phyloP scores from a whole-genome alignment of 352 stramenopile genomes.

The Achlya hypogyna region DNA sequence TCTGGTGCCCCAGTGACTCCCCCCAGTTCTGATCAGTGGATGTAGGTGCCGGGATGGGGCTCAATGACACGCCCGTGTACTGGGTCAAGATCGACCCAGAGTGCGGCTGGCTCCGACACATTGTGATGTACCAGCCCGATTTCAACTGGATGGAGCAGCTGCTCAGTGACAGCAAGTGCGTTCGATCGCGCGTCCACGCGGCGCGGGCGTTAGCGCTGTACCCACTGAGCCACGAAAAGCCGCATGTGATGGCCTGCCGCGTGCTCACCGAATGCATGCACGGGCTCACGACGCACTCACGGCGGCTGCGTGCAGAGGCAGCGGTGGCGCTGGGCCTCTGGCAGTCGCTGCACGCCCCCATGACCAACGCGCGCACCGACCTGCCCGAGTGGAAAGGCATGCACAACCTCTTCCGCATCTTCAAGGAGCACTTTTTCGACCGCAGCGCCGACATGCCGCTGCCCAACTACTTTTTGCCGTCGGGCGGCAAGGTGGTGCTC shows the following conservation, averaged over 20 bases:
- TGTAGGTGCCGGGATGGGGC: constrained; percentile 62
- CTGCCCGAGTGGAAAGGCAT: constrained; percentile 79
- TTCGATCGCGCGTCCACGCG: constrained; percentile 69
- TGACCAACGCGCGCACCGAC: constrained; percentile 73
- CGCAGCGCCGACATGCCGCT: constrained; percentile 72
- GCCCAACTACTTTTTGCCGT: constrained; percentile 80
- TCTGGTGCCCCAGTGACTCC: background rate
- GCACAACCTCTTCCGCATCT: constrained; percentile 82
- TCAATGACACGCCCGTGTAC: constrained; percentile 80
- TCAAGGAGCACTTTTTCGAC: constrained; percentile 85
- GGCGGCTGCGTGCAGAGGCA: constrained; percentile 60
- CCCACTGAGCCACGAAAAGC: constrained; percentile 72
- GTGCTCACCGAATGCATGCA: constrained; percentile 82
- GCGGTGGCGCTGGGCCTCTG: constrained; percentile 68
- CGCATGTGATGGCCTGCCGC: constrained; percentile 78
- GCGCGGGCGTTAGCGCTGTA: constrained; percentile 65
- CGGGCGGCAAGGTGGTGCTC: constrained; percentile 71
- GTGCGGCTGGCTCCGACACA: constrained; percentile 63
- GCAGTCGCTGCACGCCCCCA: constrained; percentile 75
- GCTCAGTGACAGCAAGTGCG: constrained; percentile 64
- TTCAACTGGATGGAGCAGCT: constrained; percentile 87
- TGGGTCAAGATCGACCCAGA: constrained; percentile 82
- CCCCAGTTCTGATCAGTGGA: constrained; percentile 17
- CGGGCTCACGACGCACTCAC: constrained; percentile 70
- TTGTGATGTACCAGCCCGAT: constrained; percentile 80